phyloP scores from a whole-genome alignment of 352 stramenopile species.

The Phytophthora palmivora region DNA sequence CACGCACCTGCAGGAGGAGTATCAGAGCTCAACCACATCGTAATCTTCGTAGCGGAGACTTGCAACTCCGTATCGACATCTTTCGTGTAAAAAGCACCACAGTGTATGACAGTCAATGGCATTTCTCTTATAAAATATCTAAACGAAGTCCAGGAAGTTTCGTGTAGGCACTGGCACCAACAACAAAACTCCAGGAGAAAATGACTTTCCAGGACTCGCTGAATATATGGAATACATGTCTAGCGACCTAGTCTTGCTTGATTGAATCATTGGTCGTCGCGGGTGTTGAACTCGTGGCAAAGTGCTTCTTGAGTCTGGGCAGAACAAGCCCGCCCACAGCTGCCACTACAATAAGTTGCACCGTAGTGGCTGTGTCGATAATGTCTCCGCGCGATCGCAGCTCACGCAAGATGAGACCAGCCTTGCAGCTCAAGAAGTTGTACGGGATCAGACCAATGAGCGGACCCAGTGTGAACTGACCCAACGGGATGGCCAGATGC shows the following conservation, averaged over 20 bases:
- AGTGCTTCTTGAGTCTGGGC: conserved; percentile 71
- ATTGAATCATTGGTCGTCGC: conserved; percentile 1
- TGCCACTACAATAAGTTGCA: conserved; percentile 80
- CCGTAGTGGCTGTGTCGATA: conserved; percentile 76
- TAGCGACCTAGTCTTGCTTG: conserved; percentile 41
- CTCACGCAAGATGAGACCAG: conserved; percentile 74
- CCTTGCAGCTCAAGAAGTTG: conserved; percentile 88
- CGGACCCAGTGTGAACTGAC: conserved; percentile 66
- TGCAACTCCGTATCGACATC: neutral
- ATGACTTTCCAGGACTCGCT: conserved; percentile 13
- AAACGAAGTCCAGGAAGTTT: conserved; percentile 5
- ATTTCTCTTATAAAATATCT: conserved; percentile 24
- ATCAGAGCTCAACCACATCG: conserved; percentile 51
- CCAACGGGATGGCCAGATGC: conserved; percentile 71
- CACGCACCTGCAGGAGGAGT: conserved; percentile 49
- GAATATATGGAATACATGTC: conserved; percentile 32
- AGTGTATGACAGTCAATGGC: conserved; percentile 5
- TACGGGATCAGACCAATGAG: conserved; percentile 80
- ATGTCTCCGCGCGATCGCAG: conserved; percentile 77
- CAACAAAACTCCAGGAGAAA: neutral
- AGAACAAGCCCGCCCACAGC: conserved; percentile 64
- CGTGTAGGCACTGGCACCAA: neutral
- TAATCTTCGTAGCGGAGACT: conserved; percentile 11
- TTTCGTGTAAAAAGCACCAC: neutral
- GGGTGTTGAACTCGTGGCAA: conserved; percentile 39